These are phyloP conservation scores for Pterula multifida DNA, from an alignment of 1,284 basidiomycete species.

Conservation along the genomic window DNA sequence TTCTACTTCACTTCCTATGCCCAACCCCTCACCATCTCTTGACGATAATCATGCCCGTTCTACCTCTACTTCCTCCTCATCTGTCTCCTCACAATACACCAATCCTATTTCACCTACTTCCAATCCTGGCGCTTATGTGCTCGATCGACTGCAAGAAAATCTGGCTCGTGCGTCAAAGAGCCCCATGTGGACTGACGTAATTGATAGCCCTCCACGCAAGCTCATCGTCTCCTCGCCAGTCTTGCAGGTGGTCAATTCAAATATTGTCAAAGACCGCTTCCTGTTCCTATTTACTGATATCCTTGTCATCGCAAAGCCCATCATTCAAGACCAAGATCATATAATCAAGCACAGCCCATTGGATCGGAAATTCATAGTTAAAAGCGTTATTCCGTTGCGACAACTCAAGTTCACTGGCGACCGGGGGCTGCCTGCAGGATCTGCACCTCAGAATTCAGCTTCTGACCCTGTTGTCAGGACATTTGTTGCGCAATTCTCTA, in stretches of 20 bases:
- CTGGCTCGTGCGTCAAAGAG: conserved; percentile 48
- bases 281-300: conserved; percentile 94
- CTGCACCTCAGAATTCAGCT: conserved; percentile 19
- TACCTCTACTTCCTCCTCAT: conserved; percentile 33
- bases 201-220: conserved; percentile 81
- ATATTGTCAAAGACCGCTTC: conserved; percentile 93
- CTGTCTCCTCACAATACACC: conserved; percentile 33
- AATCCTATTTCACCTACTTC: conserved; percentile 13
- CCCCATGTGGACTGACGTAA: conserved; percentile 46
- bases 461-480: conserved; percentile 52
- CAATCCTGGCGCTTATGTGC: conserved; percentile 19
- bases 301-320: conserved; percentile 75
- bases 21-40: conserved; percentile 13
- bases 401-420: conserved; percentile 60
- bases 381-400: conserved; percentile 73
- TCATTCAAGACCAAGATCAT: conserved; percentile 47
- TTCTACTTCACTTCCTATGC: background rate
- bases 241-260: conserved; percentile 86
- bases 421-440: conserved; percentile 41
- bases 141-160: conserved; percentile 61
- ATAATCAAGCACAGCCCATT: conserved; percentile 48
- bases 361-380: conserved; percentile 79
- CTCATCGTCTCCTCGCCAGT: conserved; percentile 78
- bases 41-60: conserved; percentile 23
- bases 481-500: conserved; percentile 67